phyloP scores from a whole-genome alignment of 345 rosid species.

The Corchorus olitorius region DNA sequence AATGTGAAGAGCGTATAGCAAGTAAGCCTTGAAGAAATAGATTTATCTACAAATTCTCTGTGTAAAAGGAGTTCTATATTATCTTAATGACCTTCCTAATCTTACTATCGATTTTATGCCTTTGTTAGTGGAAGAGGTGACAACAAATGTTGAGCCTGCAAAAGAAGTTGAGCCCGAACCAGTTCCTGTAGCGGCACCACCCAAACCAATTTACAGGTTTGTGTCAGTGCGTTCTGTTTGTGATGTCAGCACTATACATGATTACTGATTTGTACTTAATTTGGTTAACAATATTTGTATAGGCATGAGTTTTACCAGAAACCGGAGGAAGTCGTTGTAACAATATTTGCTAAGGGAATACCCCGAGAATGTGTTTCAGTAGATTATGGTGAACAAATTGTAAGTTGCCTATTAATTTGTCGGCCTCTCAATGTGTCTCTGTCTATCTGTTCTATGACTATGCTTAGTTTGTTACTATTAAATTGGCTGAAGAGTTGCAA shows the following conservation, averaged over 20 bases:
- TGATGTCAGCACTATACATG: background rate
- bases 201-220: conserved; percentile 59
- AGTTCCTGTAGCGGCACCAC: conserved; percentile 24
- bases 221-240: background rate
- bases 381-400: conserved; percentile 92
- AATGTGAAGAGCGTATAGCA: conserved; percentile 61
- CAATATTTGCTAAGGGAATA: conserved; percentile 83
- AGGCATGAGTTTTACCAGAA: conserved; percentile 92
- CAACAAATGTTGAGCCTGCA: conserved; percentile 18
- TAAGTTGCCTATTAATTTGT: conserved; percentile 31
- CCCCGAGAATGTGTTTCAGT: conserved; percentile 52
- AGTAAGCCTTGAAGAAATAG: conserved; percentile 35
- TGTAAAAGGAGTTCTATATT: background rate
- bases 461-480: background rate
- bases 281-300: conserved; percentile 17
- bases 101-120: conserved; percentile 1
- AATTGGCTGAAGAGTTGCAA: background rate
- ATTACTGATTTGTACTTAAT: background rate
- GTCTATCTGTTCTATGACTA: background rate
- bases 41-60: background rate
- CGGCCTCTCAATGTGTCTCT: too few species aligned
- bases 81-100: background rate
- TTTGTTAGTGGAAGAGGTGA: conserved; percentile 17
- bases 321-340: conserved; percentile 87
- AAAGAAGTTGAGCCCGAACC: conserved; percentile 22